phyloP scores from a whole-genome alignment of 176 grass and related monocot genomes.

The Areca catechu region DNA sequence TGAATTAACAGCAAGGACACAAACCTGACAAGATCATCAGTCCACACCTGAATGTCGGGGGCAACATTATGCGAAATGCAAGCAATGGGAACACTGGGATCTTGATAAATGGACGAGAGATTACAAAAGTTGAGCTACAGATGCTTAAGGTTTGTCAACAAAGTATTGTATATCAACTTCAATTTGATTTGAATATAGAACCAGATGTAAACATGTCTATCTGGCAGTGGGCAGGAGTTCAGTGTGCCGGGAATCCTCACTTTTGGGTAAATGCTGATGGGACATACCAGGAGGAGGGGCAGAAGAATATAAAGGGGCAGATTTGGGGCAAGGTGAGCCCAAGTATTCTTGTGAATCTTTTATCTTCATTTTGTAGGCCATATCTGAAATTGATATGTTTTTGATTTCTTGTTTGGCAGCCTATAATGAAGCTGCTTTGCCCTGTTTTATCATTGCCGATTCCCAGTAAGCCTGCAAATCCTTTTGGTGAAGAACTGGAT shows the following conservation, averaged over 20 bases:
- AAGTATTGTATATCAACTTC: neutral
- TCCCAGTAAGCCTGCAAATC: slow-evolving; percentile 48
- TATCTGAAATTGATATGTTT: slow-evolving; percentile 13
- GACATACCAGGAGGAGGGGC: slow-evolving; percentile 93
- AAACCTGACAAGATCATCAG: slow-evolving; percentile 92
- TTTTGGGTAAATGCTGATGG: slow-evolving; percentile 99
- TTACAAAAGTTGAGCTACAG: slow-evolving; percentile 85
- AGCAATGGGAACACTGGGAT: slow-evolving; percentile 91
- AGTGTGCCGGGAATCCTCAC: slow-evolving; percentile 97
- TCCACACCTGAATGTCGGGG: slow-evolving; percentile 75
- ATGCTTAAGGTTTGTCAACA: slow-evolving; percentile 70
- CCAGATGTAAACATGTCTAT: slow-evolving; percentile 5
- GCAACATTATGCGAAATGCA: slow-evolving; percentile 44
- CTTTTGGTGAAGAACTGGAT: slow-evolving; percentile 34
- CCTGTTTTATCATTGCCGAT: slow-evolving; percentile 82
- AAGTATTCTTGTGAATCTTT: too few relatives aligned
- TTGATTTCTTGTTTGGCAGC: slow-evolving; percentile 34
- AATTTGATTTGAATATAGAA: slow-evolving; percentile 10
- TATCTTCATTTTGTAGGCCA: neutral
- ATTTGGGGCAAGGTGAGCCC: slow-evolving; percentile 87
- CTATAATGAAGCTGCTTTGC: slow-evolving; percentile 87
- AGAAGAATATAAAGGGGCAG: slow-evolving; percentile 84
- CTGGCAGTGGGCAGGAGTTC: slow-evolving; percentile 88
- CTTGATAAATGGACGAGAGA: slow-evolving; percentile 90
- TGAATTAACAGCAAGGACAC: slow-evolving; percentile 53